phyloP scores from a whole-genome alignment of 305 asterid species.

The Solanum hybrid region DNA sequence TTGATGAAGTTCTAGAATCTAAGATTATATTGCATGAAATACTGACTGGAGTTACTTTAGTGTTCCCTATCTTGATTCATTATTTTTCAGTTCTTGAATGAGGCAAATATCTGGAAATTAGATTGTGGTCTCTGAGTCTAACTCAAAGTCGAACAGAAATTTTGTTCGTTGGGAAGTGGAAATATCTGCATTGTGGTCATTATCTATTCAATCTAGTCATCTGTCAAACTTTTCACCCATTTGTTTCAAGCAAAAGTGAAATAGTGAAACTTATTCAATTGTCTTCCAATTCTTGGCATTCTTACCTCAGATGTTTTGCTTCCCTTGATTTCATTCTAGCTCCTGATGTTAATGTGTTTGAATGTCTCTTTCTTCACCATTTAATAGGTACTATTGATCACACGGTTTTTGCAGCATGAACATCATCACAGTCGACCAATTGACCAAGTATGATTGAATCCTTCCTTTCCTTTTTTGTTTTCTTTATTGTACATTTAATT shows the following conservation, averaged over 20 bases:
- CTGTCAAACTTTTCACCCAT: neutral
- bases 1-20: neutral
- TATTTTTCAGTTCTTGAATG: neutral
- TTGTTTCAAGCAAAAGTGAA: neutral
- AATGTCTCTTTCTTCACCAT: slow-evolving; percentile 8
- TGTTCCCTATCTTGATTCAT: neutral
- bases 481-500: slow-evolving; percentile 1
- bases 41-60: neutral
- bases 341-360: neutral
- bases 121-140: neutral
- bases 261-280: neutral
- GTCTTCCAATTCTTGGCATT: neutral
- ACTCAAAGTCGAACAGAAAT: neutral
- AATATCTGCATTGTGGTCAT: neutral
- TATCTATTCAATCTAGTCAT: neutral
- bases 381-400: slow-evolving; percentile 69
- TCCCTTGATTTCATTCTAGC: neutral
- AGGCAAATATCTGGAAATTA: neutral
- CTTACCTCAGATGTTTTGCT: neutral
- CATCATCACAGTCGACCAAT: slow-evolving; percentile 89
- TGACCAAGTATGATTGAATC: slow-evolving; percentile 48
- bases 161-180: neutral
- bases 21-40: neutral
- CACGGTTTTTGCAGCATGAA: slow-evolving; percentile 96
- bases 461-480: slow-evolving; percentile 7